Conservation (phyloP, 2,329 filamentous ascomycete genomes). For the Fusarium kyushuense region DNA sequence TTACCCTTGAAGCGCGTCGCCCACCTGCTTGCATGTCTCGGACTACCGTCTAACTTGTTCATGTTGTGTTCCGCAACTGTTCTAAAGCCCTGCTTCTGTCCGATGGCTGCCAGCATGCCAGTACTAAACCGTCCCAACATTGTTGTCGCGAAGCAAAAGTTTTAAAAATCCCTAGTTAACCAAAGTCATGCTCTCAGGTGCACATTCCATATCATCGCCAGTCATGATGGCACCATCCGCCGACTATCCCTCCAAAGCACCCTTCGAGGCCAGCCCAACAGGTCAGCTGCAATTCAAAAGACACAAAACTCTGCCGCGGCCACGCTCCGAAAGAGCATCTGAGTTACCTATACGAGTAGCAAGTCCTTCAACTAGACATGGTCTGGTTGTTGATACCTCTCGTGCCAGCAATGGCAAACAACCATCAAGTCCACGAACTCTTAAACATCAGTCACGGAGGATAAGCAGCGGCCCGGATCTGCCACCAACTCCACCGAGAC, state of each 20-base stretch:
- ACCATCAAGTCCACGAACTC: constrained; percentile 54
- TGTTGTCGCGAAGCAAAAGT: constrained; percentile 43
- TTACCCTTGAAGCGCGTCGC: constrained; percentile 29
- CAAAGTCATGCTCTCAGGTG: constrained; percentile 48
- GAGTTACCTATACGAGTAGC: constrained; percentile 44
- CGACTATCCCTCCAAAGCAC: constrained; percentile 47
- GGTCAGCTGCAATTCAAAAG: constrained; percentile 59
- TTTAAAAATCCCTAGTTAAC: constrained; percentile 20
- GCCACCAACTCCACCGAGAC: constrained; percentile 73
- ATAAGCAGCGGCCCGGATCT: constrained; percentile 62
- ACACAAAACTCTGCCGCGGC: constrained; percentile 59
- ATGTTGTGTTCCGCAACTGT: constrained; percentile 39
- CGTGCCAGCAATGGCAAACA: constrained; percentile 48
- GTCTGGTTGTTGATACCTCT: constrained; percentile 49
- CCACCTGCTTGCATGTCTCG: constrained; percentile 44
- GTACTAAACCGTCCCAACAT: constrained; percentile 32
- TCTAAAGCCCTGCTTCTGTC: constrained; percentile 32
- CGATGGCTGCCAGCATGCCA: constrained; percentile 46
- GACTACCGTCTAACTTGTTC: constrained; percentile 33
- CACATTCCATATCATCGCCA: constrained; percentile 47
- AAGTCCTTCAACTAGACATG: constrained; percentile 38
- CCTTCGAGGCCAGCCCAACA: constrained; percentile 46
- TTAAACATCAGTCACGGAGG: constrained; percentile 58
- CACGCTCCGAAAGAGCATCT: constrained; percentile 45
- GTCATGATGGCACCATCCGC: constrained; percentile 51